Evolutionary conservation across 805 yeast genomes (phyloP), one percentile per base, ranked within the genome.

Genomic region (Hanseniaspora hatyaiensis): DNA sequence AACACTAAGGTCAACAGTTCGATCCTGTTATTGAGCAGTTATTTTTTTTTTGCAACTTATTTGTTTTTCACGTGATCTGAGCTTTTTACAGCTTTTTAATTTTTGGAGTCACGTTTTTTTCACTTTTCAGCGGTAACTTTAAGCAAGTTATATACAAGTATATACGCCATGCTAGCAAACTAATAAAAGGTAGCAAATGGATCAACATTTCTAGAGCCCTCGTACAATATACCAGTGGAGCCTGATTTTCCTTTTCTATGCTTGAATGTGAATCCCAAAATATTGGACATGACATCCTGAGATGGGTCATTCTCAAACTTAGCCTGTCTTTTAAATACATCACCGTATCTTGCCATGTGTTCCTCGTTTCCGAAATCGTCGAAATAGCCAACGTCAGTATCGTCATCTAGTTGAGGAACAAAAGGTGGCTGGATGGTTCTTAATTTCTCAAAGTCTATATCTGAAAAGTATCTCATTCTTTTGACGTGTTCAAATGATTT

Each of bases 331-430:
- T 89, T 94, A 70, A 92, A 80, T 12, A 92, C 98, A 58, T 92
- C 98, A 58, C 92, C 89, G 67, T 92, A 92, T 63, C 92, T 88
- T 52, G 89, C 92, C 97, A 92, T 87, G 62, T 89, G 95, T 40
- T 83, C 87, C 62, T 89, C 97, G 63, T 87, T 92, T 51, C 85
- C 85, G 63, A 92, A 92, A 64, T 92, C 98, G 65, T 92, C 99
- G 61, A 92, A 92, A 66, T 92, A 92, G 1, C 99, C 99, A 0
- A 97, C 97, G 66, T 92, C 99, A 53, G 87, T 92, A 58, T 92
- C 99, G 52, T 87, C 84, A 60, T 92, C 97, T 53, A 92, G 71
- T 57, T 94, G 96, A 3, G 99, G 99, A 16, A 92, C 83, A 63
- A 92, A 92, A 30, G 99, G 99, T 4, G 99, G 96, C 19, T 80